Evolutionary conservation across 2,329 filamentous ascomycete genomes (phyloP).

Genomic region (Phaeophleospora eucalypticola): DNA sequence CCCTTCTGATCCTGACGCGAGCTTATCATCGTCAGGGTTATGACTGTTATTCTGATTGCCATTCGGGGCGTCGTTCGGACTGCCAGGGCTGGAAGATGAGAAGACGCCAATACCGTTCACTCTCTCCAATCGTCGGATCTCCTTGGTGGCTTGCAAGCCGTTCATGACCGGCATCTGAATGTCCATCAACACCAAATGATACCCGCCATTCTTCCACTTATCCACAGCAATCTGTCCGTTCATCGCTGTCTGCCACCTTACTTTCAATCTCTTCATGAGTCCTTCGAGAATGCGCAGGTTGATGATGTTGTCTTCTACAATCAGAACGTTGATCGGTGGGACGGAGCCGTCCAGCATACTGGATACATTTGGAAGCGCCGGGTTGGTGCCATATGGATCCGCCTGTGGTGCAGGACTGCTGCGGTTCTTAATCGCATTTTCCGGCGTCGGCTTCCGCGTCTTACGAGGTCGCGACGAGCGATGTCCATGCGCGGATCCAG

Average conservation of each 20-base stretch:
- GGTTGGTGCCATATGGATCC: conserved; percentile 18
- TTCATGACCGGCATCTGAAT: conserved; percentile 97
- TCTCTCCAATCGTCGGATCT: conserved; percentile 84
- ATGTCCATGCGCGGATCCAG: conserved; percentile 36
- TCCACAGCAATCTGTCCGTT: conserved; percentile 89
- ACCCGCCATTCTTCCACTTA: conserved; percentile 89
- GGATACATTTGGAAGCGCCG: conserved; percentile 16
- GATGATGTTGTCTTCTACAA: conserved; percentile 98
- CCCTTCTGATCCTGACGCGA: conserved; percentile 56
- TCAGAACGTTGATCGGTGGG: conserved; percentile 93
- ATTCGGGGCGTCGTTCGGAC: conserved; percentile 41
- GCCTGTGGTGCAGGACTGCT: conserved; percentile 8
- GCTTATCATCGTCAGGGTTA: conserved; percentile 62
- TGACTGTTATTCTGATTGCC: conserved; percentile 29
- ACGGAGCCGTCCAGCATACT: conserved; percentile 71
- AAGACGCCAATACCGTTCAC: conserved; percentile 93
- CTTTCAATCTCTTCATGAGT: conserved; percentile 92
- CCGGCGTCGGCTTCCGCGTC: conserved; percentile 24
- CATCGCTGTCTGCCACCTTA: conserved; percentile 95
- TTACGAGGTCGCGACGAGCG: conserved; percentile 23
- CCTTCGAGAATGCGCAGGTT: conserved; percentile 90
- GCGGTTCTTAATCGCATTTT: conserved; percentile 17
- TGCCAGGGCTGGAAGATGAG: conserved; percentile 43
- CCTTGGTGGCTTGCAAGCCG: conserved; percentile 87
- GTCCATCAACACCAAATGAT: conserved; percentile 96